phyloP scores from a whole-genome alignment of 805 yeast genomes.

The Metschnikowia amazonensis region DNA sequence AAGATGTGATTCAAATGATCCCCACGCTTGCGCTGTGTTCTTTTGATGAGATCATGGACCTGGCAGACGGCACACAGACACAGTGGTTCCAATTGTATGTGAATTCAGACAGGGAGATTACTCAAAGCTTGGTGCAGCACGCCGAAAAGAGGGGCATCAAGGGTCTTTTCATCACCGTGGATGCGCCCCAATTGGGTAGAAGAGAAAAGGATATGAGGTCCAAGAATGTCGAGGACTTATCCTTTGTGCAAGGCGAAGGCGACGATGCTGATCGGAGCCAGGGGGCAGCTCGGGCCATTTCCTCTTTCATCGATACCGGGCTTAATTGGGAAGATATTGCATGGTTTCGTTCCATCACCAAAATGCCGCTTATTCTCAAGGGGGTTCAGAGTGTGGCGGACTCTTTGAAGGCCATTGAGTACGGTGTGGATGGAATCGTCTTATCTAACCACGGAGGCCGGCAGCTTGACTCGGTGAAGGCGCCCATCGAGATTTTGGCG shows the following conservation, averaged over 20 bases:
- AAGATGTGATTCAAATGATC: slow-evolving; percentile 47
- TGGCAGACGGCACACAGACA: slow-evolving; percentile 28
- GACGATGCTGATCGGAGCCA: slow-evolving; percentile 57
- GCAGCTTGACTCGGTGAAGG: slow-evolving; percentile 58
- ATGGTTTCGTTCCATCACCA: slow-evolving; percentile 39
- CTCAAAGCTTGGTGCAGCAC: slow-evolving; percentile 30
- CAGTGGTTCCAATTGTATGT: slow-evolving; percentile 53
- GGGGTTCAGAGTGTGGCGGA: slow-evolving; percentile 70
- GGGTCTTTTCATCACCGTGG: slow-evolving; percentile 53
- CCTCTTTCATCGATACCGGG: slow-evolving; percentile 64
- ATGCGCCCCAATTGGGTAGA: slow-evolving; percentile 56
- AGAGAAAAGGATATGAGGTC: slow-evolving; percentile 83
- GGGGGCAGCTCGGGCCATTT: slow-evolving; percentile 78
- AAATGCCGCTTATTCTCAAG: slow-evolving; percentile 53
- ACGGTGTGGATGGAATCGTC: slow-evolving; percentile 60
- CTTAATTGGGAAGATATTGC: slow-evolving; percentile 37
- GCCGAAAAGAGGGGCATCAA: slow-evolving; percentile 40
- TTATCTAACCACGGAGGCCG: slow-evolving; percentile 77
- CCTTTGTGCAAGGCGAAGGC: slow-evolving; percentile 36
- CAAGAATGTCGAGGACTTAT: slow-evolving; percentile 31
- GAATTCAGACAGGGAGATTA: slow-evolving; percentile 32
- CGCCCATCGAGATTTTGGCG: slow-evolving; percentile 59
- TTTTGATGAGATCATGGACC: slow-evolving; percentile 40
- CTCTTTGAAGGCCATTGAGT: slow-evolving; percentile 52
- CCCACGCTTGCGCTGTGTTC: slow-evolving; percentile 40